Base-by-base conservation (phyloP, 805 yeast species). In the Lachancea fermentati region DNA sequence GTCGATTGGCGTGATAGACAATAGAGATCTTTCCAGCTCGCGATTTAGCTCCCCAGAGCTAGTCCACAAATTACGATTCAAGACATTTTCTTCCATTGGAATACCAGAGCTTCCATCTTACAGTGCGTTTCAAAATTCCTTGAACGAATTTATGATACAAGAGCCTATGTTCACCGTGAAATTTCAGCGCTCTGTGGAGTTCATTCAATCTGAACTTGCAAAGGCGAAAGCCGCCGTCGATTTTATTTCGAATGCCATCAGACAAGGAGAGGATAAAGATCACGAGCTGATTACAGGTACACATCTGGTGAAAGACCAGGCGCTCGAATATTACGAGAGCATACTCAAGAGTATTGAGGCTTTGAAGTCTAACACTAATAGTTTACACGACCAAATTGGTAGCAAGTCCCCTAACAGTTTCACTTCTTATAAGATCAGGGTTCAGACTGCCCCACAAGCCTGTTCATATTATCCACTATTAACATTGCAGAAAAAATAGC, bases 41-140 rank as follows among this genome's bases (percentile, higher is more conserved):
- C 54, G 50, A 34, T 55, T 58, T 26, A 48, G 59, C 29, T 48
- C 57, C 17, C 47, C 57, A 18, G 54, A 59, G 36, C 35, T 55
- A 28, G 55, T 74, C 13, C 79, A 72, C 54, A 63, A 71, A 7
- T 63, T 87, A 34, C 74, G 95, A 49, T 72, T 86, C 74, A 87
- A 86, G 57, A 79, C 93, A 3, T 85, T 83, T 65, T 75, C 81
- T 16, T 74, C 87, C 0, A 81, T 88, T 15, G 95, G 94, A 0
- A 78, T 78, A 8, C 96, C 96, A 1, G 72, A 69, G 19, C 52
- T 76, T 31, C 88, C 91, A 2, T 55, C 67, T 0, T 79, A 62
- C 49, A 60, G 50, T 1, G 32, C 48, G 2, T 57, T 62, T 37
- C 47, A 49, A 19, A 44, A 44, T 16, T 52, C 58, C 3, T 24